phyloP scores from a whole-genome alignment of 1,284 basidiomycete species.

The Sparassis latifolia region DNA sequence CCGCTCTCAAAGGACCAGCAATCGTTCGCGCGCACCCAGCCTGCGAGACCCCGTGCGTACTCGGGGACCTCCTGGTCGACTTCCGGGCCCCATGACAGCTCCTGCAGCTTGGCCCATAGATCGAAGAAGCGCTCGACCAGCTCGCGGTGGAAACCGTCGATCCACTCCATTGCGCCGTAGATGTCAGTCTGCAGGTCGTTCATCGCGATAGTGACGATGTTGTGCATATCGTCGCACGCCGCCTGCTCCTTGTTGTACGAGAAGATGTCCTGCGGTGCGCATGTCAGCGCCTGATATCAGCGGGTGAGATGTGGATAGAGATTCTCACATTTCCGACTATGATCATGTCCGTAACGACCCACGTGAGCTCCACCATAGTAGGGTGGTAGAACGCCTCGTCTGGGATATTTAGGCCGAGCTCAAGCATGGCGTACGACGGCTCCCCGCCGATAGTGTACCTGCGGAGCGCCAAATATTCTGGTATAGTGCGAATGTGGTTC shows the following conservation, averaged over 20 bases:
- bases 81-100: slow-evolving; percentile 13
- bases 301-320: neutral
- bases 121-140: slow-evolving; percentile 21
- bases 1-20: slow-evolving; percentile 30
- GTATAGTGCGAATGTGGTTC: slow-evolving; percentile 20
- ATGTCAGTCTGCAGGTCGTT: slow-evolving; percentile 13
- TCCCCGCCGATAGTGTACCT: slow-evolving; percentile 24
- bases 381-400: slow-evolving; percentile 26
- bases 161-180: slow-evolving; percentile 27
- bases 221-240: slow-evolving; percentile 18
- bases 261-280: slow-evolving; percentile 17
- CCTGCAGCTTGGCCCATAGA: slow-evolving; percentile 1
- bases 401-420: slow-evolving; percentile 26
- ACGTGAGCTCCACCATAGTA: slow-evolving; percentile 17
- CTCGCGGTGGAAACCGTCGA: slow-evolving; percentile 20
- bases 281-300: slow-evolving; percentile 24
- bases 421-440: slow-evolving; percentile 24
- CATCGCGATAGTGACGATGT: slow-evolving; percentile 12
- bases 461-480: slow-evolving; percentile 23
- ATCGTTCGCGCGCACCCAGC: slow-evolving; percentile 29
- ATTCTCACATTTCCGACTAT: slow-evolving; percentile 21
- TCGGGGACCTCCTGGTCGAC: slow-evolving; percentile 18
- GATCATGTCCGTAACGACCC: slow-evolving; percentile 13
- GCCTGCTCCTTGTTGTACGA: slow-evolving; percentile 20
- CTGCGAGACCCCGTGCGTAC: slow-evolving; percentile 28